Base-by-base conservation (phyloP, 352 stramenopile species). In the Globisporangium acanthophoron region DNA sequence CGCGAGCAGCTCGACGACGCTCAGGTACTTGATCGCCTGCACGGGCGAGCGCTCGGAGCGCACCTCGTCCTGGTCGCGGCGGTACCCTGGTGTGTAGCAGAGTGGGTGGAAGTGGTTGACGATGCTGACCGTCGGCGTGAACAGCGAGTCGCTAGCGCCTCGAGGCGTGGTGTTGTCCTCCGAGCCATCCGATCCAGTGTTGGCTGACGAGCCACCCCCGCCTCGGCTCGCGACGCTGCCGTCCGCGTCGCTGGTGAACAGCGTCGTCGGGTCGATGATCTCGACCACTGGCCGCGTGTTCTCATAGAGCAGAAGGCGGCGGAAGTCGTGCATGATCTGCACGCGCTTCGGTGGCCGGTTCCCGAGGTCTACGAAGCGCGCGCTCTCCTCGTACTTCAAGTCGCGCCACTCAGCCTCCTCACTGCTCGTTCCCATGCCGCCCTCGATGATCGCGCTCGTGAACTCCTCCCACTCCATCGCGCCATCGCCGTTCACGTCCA, bases 401-500 rank as follows among this genome's bases (percentile, higher is more conserved):
- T 88, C 80, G 45, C 78, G 67, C 71, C 76, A 79, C 40, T 82
- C 67, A 9, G 71, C 56, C 8, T 71, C 68, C 31, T 77, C 64
- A 20, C 70, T 67, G 6, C 50, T 73, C 0, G 66, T 72, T 12
- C 80, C 70, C 82, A 92, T 90, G 55, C 83, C 80, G 29, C 76
- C 79, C 58, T 92, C 83, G 53, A 92, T 90, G 53, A 92, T 87
- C 8, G 80, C 80, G 29, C 73, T 87, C 35, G 83, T 92, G 51
- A 92, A 92, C 61, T 92, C 83, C 31, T 92, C 83, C 83, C 83
- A 92, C 52, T 86, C 77, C 83, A 90, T 92, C 11, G 74, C 75
- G 24, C 83, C 83, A 59, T 90, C 80, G 12, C 80, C 79, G 31
- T 90, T 90, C 54, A 90, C 80, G 48, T 89, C 83, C 29, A 92